phyloP scores from a whole-genome alignment of 169 alveolate genomes.

The Cryptosporidium tyzzeri region DNA sequence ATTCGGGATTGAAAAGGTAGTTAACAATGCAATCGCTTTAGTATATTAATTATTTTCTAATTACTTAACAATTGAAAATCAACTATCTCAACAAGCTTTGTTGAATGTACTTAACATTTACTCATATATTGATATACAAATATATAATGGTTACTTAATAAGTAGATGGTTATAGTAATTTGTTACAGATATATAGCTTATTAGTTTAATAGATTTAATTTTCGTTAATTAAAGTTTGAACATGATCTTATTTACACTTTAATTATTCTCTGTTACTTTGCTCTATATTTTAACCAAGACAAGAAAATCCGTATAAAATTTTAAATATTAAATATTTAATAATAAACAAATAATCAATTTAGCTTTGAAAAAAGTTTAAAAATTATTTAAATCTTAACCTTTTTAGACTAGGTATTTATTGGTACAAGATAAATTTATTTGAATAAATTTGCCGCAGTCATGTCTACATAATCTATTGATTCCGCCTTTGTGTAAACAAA shows the following conservation, averaged over 20 bases:
- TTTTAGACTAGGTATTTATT: background rate
- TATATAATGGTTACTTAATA: conserved; percentile 9
- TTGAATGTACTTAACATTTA: conserved; percentile 40
- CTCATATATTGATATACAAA: conserved; percentile 52
- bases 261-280: background rate
- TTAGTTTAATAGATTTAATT: background rate
- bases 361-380: background rate
- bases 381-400: background rate
- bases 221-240: conserved; percentile 15
- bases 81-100: conserved; percentile 62
- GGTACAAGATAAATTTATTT: background rate
- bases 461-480: background rate
- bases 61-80: conserved; percentile 61
- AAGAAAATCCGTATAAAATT: conserved; percentile 1
- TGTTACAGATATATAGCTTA: background rate
- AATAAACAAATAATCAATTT: background rate
- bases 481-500: background rate
- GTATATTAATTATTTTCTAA: conserved; percentile 24
- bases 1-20: conserved; percentile 53
- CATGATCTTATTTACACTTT: conserved; percentile 12
- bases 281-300: conserved; percentile 17
- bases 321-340: background rate
- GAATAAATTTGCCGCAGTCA: background rate
- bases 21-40: conserved; percentile 37
- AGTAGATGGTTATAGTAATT: conserved; percentile 4